phyloP scores from a whole-genome alignment of 306 rosid genomes.

The Ochetophila trinervis region DNA sequence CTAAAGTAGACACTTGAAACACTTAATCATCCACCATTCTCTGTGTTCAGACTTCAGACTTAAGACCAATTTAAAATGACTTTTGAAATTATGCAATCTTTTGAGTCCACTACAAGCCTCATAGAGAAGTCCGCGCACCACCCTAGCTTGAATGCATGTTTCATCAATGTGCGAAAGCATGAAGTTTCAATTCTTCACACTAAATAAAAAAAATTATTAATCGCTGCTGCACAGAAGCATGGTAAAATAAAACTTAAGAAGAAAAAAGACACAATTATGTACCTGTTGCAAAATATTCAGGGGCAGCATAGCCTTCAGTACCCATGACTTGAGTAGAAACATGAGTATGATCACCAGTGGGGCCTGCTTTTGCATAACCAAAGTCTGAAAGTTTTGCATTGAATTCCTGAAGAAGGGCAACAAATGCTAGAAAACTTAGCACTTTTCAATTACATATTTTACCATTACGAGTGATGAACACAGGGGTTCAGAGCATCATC shows the following conservation, averaged over 20 bases:
- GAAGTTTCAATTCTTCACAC: too few relatives aligned
- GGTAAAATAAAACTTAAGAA: background rate
- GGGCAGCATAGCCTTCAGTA: conserved; percentile 87
- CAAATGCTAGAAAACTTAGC: background rate
- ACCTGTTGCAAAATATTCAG: conserved; percentile 88
- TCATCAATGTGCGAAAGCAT: too few relatives aligned
- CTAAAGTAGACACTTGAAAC: background rate
- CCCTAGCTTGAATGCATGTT: background rate
- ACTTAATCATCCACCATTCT: background rate
- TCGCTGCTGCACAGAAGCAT: background rate
- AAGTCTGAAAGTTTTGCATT: conserved; percentile 75
- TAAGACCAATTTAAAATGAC: background rate
- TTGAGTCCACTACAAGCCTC: background rate
- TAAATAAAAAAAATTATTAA: too few relatives aligned
- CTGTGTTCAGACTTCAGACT: background rate
- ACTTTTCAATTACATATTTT: background rate
- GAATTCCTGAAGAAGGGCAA: conserved; percentile 48
- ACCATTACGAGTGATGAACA: background rate
- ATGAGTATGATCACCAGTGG: conserved; percentile 78
- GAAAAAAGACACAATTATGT: background rate
- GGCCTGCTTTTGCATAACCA: conserved; percentile 80
- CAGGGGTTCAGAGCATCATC: background rate
- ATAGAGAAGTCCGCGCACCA: background rate
- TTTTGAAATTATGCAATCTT: background rate
- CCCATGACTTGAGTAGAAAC: conserved; percentile 89